phyloP scores from a whole-genome alignment of 2,329 filamentous ascomycete species.

The Cladosporium sphaerospermum region DNA sequence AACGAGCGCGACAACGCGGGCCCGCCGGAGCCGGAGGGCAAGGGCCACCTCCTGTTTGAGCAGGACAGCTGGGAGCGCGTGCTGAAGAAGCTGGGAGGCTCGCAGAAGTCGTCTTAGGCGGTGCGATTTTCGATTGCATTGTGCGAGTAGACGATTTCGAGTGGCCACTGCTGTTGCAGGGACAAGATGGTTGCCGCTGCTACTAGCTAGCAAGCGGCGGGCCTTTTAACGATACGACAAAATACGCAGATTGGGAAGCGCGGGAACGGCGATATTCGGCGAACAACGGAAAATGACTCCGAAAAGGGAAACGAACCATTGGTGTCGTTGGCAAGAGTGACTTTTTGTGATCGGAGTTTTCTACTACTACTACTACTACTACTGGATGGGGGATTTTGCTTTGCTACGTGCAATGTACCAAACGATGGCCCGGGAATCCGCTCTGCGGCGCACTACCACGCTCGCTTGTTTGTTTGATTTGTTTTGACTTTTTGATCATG shows the following conservation, averaged over 20 bases:
- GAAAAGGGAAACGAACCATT: no score
- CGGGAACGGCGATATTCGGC: not conserved
- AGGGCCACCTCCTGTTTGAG: slow-evolving; percentile 20
- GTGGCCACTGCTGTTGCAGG: not conserved
- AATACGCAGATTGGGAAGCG: no score
- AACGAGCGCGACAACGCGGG: slow-evolving; percentile 4
- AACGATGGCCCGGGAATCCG: no score
- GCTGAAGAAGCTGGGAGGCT: slow-evolving; percentile 18
- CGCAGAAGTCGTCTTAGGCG: not conserved
- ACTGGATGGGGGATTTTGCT: no score
- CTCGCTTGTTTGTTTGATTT: not conserved
- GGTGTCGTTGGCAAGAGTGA: no score
- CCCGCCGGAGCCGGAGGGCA: slow-evolving; percentile 4
- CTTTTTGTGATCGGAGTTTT: no score
- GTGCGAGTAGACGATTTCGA: not conserved
- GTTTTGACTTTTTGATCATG: not conserved
- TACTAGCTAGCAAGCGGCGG: no score
- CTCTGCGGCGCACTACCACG: not conserved
- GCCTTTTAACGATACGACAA: no score
- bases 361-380: no score
- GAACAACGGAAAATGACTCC: not conserved
- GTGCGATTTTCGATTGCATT: not conserved
- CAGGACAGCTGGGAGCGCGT: slow-evolving; percentile 25
- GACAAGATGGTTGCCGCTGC: no score
- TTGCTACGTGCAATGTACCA: no score